phyloP scores from a whole-genome alignment of 306 rosid species.

The Cicer arietinum region DNA sequence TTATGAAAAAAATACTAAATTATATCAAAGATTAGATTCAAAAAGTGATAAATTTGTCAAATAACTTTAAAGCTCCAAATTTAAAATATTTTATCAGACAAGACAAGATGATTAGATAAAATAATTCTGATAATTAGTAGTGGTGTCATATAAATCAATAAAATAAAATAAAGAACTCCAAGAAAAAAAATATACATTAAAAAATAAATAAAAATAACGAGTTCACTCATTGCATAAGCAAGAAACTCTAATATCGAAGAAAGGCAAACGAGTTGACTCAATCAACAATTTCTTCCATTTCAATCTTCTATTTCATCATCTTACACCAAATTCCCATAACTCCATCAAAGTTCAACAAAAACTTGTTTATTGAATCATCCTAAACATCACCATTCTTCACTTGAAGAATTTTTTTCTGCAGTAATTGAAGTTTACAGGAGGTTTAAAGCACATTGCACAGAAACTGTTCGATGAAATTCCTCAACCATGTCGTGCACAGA shows the following conservation, averaged over 20 bases:
- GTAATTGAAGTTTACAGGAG: background rate
- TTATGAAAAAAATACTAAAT: background rate
- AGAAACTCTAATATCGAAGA: background rate
- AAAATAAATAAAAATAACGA: slow-evolving; percentile 4
- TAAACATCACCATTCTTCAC: background rate
- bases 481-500: slow-evolving; percentile 38
- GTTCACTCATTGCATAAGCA: slow-evolving; percentile 36
- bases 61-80: background rate
- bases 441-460: background rate
- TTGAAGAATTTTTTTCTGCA: background rate
- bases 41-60: background rate
- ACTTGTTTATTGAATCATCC: slow-evolving; percentile 39
- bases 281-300: slow-evolving; percentile 24
- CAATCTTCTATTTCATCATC: slow-evolving; percentile 9
- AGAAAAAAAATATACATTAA: background rate
- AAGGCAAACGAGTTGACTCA: slow-evolving; percentile 46
- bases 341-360: slow-evolving; percentile 10
- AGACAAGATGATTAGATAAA: slow-evolving; percentile 4
- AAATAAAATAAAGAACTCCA: slow-evolving; percentile 16
- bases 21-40: background rate
- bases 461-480: slow-evolving; percentile 39
- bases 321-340: background rate
- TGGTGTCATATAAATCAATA: slow-evolving; percentile 16
- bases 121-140: slow-evolving; percentile 5
- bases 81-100: background rate